Evolutionary conservation across 116 monocot genomes (phyloP), one percentile per base, ranked within the genome.

Genomic region (Zostera marina): DNA sequence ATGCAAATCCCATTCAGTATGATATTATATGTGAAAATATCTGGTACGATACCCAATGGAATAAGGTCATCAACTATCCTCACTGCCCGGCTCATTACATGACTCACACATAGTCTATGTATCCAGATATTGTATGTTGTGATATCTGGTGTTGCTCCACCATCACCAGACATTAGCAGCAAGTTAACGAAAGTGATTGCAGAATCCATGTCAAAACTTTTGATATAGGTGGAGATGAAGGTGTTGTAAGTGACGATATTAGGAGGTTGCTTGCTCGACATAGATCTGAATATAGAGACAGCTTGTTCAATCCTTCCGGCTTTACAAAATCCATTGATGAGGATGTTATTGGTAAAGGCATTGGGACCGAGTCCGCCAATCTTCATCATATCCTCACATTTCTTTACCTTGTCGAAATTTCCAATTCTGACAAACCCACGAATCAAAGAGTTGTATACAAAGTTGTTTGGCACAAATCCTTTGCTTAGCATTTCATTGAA

Each of bases 51-150:
- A 53, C 76, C 85, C n/a, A 44, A 56, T 8, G 62, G 77, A 21
- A 78, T 49, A 52, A 89, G 75, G 63, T 80, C 75, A 65, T 89
- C 80, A 19, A 96, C 53, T 22, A 68, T 54, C 63, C 71, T 70
- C 63, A 82, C 58, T 10, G 96, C 96, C 74, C 26, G 62, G 41
- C 63, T 68, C 72, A 85, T 73, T 66, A 61, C 72, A 21, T 66
- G 69, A 45, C 63, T 65, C 15, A 53, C 76, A 53, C 85, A 89
- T n/a, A 96, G 76, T 22, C 68, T 61, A 41, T 89, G 85, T 22
- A 96, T 96, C 86, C 66, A 81, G 54, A 89, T 96, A 66, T 96
- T 96, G 68, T 85, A 89, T 19, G 96, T 96, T 61, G 78, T 82
- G 25, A 89, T 80, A 67, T 89, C 80, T 15, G 90, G 89, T 5